These are phyloP conservation scores for Backusella tuberculispora DNA, from an alignment of 192 early-diverging fungal species.

Conservation along the genomic window DNA sequence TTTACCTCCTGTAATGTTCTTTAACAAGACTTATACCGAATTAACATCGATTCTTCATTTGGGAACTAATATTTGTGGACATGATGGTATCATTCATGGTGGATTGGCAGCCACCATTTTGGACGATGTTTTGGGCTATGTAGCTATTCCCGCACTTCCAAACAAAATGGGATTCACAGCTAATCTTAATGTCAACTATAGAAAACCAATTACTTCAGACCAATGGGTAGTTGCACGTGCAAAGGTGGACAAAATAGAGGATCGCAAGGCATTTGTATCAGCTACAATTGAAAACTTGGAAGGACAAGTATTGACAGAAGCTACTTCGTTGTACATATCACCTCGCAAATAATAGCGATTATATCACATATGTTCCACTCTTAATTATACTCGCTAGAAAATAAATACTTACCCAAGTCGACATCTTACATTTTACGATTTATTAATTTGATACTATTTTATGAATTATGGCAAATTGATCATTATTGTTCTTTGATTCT, in stretches of 20 bases:
- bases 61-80: slow-evolving; percentile 73
- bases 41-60: slow-evolving; percentile 62
- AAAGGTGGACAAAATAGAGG: slow-evolving; percentile 60
- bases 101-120: slow-evolving; percentile 73
- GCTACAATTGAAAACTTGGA: slow-evolving; percentile 64
- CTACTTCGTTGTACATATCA: slow-evolving; percentile 67
- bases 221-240: slow-evolving; percentile 62
- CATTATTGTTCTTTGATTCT: too few species aligned
- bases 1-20: slow-evolving; percentile 56
- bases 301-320: slow-evolving; percentile 63
- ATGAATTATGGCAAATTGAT: too few species aligned
- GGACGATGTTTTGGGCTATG: slow-evolving; percentile 66
- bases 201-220: slow-evolving; percentile 63
- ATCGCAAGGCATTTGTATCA: slow-evolving; percentile 69
- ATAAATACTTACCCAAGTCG: too few species aligned
- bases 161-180: slow-evolving; percentile 75
- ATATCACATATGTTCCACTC: too few species aligned
- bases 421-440: too few species aligned
- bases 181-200: slow-evolving; percentile 77
- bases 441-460: too few species aligned
- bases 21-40: slow-evolving; percentile 50
- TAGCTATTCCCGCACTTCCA: slow-evolving; percentile 60
- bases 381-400: too few species aligned
- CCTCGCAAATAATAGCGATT: slow-evolving; percentile 30
- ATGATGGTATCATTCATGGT: slow-evolving; percentile 81